Conservation (phyloP, 2,329 filamentous ascomycete genomes). For the Diaporthe velutina region DNA sequence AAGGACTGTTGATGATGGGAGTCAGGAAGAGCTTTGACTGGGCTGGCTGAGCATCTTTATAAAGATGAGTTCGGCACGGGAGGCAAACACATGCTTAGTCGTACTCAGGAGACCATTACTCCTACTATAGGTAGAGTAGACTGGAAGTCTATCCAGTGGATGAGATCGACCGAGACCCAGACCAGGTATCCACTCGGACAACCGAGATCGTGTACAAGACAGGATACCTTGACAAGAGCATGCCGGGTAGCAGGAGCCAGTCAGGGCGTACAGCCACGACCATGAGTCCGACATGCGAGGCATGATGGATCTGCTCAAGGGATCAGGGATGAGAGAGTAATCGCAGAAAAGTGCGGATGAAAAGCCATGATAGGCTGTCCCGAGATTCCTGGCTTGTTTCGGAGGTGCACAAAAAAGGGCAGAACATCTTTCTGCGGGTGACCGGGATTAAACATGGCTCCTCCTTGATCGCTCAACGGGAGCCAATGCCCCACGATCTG, state of each 20-base stretch:
- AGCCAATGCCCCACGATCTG: slow-evolving; percentile 36
- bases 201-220: slow-evolving; percentile 46
- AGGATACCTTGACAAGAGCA: slow-evolving; percentile 41
- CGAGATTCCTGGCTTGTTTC: slow-evolving; percentile 50
- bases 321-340: slow-evolving; percentile 44
- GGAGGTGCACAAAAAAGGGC: slow-evolving; percentile 46
- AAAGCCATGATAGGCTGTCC: slow-evolving; percentile 48
- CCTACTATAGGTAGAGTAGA: not conserved
- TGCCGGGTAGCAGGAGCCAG: slow-evolving; percentile 48
- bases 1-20: slow-evolving; percentile 44
- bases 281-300: slow-evolving; percentile 53
- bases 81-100: slow-evolving; percentile 26
- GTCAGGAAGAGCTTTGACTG: not conserved
- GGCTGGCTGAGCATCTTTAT: slow-evolving; percentile 41
- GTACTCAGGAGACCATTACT: not conserved
- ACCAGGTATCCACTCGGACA: slow-evolving; percentile 33
- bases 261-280: slow-evolving; percentile 52
- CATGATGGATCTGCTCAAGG: slow-evolving; percentile 52
- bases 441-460: slow-evolving; percentile 29
- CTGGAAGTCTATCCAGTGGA: slow-evolving; percentile 14
- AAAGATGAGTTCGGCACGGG: slow-evolving; percentile 38
- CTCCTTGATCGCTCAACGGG: slow-evolving; percentile 31
- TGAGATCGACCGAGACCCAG: slow-evolving; percentile 41
- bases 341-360: slow-evolving; percentile 38
- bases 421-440: slow-evolving; percentile 42